Conservation (phyloP, 305 asterid genomes). For the Rubia occidens region DNA sequence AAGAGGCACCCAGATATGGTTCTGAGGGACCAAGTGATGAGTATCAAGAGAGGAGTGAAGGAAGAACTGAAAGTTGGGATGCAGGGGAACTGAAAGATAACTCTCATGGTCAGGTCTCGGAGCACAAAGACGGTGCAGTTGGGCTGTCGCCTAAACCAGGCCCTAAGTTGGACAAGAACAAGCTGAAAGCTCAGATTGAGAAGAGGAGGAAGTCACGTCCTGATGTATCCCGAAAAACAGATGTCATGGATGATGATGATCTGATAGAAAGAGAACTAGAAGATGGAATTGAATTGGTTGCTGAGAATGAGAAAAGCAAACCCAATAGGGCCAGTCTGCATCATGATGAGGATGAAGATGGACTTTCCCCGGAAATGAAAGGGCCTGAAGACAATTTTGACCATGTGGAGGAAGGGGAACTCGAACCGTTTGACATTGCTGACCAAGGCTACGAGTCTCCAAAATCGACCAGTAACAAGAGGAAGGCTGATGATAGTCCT, state of each 20-base stretch:
- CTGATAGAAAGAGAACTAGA: constrained; percentile 87
- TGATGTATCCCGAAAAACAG: constrained; percentile 45
- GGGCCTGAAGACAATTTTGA: constrained; percentile 43
- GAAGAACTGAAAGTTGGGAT: constrained; percentile 37
- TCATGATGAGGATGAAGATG: constrained; percentile 28
- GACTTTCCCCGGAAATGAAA: constrained; percentile 30
- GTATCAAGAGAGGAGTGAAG: constrained; percentile 36
- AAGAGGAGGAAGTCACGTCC: constrained; percentile 68
- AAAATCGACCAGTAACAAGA: constrained; percentile 38
- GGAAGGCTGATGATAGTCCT: constrained; percentile 58
- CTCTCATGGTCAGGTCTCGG: constrained; percentile 32
- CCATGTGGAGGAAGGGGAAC: constrained; percentile 77
- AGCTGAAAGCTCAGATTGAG: constrained; percentile 75
- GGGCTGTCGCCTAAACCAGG: constrained; percentile 64
- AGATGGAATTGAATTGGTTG: constrained; percentile 61
- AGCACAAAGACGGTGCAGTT: constrained; percentile 42
- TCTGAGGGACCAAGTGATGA: constrained; percentile 31
- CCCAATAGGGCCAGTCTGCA: constrained; percentile 20
- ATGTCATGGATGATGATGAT: constrained; percentile 61
- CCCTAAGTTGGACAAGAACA: constrained; percentile 59
- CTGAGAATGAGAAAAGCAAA: constrained; percentile 44
- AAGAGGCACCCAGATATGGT: constrained; percentile 27
- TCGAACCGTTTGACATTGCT: constrained; percentile 40
- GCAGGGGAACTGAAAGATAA: constrained; percentile 48
- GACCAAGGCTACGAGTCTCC: constrained; percentile 53